phyloP scores from a whole-genome alignment of 2,329 filamentous ascomycete species.

The Aspergillus ochraceoroseus region DNA sequence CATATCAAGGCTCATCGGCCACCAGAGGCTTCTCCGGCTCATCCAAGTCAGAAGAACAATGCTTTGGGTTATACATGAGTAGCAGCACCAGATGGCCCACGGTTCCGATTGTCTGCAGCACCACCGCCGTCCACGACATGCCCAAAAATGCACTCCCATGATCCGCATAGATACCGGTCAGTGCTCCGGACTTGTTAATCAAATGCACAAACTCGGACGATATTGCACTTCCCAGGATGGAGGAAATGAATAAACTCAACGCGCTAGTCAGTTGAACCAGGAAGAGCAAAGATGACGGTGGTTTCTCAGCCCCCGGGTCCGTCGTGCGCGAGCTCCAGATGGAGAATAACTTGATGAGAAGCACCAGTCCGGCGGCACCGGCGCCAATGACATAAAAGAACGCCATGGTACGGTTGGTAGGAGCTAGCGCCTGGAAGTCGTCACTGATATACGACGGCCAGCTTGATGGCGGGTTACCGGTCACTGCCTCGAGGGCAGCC shows the following conservation, averaged over 20 bases:
- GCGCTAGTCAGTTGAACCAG: background rate
- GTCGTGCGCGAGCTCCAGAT: background rate
- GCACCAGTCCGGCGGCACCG: background rate
- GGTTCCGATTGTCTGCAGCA: conserved; percentile 3
- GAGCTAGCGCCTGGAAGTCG: conserved; percentile 6
- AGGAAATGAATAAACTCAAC: conserved; percentile 1
- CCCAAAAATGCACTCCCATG: conserved; percentile 3
- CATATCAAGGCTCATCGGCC: background rate
- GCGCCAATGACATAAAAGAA: conserved; percentile 7
- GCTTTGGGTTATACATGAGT: background rate
- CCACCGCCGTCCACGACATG: conserved; percentile 8
- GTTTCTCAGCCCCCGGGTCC: background rate
- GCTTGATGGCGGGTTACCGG: background rate
- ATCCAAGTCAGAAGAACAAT: background rate
- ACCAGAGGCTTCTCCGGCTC: conserved; percentile 7
- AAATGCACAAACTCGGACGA: conserved; percentile 7
- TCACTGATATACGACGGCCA: conserved; percentile 9
- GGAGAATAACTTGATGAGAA: conserved; percentile 1
- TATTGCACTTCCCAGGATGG: conserved; percentile 8
- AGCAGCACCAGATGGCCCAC: background rate
- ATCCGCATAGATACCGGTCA: conserved; percentile 1
- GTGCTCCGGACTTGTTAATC: conserved; percentile 4
- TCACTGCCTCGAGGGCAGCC: background rate
- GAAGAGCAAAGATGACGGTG: background rate
- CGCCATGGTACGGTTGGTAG: conserved; percentile 7